Evolutionary conservation across 2,329 filamentous ascomycete genomes (phyloP), one percentile per base, ranked within the genome.

Genomic region (Drechslerella dactyloides): DNA sequence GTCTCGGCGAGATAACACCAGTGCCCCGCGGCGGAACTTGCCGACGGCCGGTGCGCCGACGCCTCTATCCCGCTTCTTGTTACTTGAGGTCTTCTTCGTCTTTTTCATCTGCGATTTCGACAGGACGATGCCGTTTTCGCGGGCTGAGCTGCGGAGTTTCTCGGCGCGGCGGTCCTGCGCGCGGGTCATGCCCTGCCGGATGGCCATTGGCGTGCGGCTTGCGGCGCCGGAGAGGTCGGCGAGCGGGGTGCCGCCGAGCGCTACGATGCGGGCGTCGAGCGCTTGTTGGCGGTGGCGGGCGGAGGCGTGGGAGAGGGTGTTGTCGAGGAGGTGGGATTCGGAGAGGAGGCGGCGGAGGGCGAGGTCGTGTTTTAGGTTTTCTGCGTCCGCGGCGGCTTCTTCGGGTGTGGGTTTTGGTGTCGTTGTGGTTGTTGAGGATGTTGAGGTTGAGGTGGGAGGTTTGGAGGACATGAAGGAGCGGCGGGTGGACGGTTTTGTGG

Each of bases 51-150:
- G 91, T 50, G 54, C 52, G 30, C 86, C 87, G 74, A 90, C 91
- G 40, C 96, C 86, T 40, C 0, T 85, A 82, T 79, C 86, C 81
- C 74, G 86, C 33, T 54, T 46, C 30, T 13, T 46, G 40, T 24
- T 78, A 75, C 69, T 77, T 68, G 53, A 79, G 17, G 76, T 77
- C 58, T 78, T 79, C 46, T 77, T 74, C 74, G 81, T 83, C 60
- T 81, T 81, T 66, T 80, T 81, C 66, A 79, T 82, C 74, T 78
- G 78, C 27, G 78, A 75, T 48, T 82, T 82, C 82, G 97, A 94
- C 35, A 97, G 82, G 54, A 97, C 87, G 76, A 97, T 88, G 4
- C 93, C 94, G 76, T 93, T 96, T 83, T 97, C 93, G 77, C 84
- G 86, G 1, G 94, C 94, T 79, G 96, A 91, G 44, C 83, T 83